Evolutionary conservation across 1,284 basidiomycete genomes (phyloP).

Genomic region (Schizophyllum commune): DNA sequence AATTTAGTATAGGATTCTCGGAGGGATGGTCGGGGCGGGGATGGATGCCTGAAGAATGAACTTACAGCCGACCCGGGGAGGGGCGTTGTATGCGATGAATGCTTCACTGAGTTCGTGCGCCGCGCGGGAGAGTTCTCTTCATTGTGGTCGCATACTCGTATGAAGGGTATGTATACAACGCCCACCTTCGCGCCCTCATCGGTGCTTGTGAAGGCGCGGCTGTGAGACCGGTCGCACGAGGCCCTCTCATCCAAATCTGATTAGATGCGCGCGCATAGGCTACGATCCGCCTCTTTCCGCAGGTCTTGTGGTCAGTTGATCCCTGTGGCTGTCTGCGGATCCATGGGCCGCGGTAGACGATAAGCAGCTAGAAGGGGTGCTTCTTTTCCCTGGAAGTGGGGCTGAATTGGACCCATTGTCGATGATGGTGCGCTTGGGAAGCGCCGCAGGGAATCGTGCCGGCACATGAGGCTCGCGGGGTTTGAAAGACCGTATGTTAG

Average conservation of each 20-base stretch:
- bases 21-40: not conserved
- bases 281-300: not conserved
- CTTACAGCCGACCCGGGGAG: not conserved
- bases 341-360: not conserved
- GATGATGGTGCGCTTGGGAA: not conserved
- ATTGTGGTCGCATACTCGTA: no score
- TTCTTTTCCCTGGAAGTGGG: not conserved
- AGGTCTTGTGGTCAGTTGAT: not conserved
- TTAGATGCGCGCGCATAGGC: not conserved
- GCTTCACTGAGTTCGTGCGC: not conserved
- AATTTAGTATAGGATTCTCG: not conserved
- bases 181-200: not conserved
- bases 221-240: no score
- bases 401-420: not conserved
- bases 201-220: not conserved
- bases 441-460: not conserved
- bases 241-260: not conserved
- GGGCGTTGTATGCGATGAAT: not conserved
- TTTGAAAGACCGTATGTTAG: not conserved
- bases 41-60: not conserved
- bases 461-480: not conserved
- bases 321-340: not conserved
- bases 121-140: not conserved
- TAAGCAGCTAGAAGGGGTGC: not conserved
- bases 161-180: no score